phyloP scores from a whole-genome alignment of 306 rosid species.

The Nissolia schottii region DNA sequence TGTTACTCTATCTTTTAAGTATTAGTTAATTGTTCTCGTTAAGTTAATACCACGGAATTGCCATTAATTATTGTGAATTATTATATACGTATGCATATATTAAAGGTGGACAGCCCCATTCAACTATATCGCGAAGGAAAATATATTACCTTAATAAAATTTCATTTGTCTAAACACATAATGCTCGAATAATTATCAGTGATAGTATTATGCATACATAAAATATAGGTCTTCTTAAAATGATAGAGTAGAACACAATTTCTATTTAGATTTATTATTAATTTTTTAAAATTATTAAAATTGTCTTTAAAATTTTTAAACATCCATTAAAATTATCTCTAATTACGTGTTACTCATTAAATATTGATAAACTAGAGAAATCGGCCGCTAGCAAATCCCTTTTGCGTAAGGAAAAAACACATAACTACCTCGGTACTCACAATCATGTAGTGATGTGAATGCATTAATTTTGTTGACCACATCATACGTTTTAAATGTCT shows the following conservation, averaged over 20 bases:
- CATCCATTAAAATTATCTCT: too few species aligned
- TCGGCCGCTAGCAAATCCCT: not conserved
- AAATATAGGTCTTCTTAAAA: too few species aligned
- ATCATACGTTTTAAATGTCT: not conserved
- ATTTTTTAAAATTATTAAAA: too few species aligned
- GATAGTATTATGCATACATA: not conserved
- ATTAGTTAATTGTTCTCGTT: conserved; percentile 2
- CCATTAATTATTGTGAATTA: conserved; percentile 12
- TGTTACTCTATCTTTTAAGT: conserved; percentile 15
- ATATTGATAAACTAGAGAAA: not conserved
- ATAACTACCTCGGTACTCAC: conserved; percentile 33
- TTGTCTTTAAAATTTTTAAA: too few species aligned
- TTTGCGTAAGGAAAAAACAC: not conserved
- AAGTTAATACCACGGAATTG: not conserved
- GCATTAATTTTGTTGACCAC: conserved; percentile 25
- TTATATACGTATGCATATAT: not conserved
- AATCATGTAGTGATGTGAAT: conserved; percentile 17
- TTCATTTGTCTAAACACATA: conserved; percentile 13
- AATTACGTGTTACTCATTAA: not conserved
- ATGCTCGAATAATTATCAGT: not conserved
- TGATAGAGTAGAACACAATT: too few species aligned
- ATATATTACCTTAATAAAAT: too few species aligned
- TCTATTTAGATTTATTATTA: too few species aligned
- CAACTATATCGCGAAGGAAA: not conserved
- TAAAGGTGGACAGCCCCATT: not conserved